These are phyloP conservation scores for Saccharum spontaneum DNA, from an alignment of 176 grass and related monocot species.

Conservation along the genomic window DNA sequence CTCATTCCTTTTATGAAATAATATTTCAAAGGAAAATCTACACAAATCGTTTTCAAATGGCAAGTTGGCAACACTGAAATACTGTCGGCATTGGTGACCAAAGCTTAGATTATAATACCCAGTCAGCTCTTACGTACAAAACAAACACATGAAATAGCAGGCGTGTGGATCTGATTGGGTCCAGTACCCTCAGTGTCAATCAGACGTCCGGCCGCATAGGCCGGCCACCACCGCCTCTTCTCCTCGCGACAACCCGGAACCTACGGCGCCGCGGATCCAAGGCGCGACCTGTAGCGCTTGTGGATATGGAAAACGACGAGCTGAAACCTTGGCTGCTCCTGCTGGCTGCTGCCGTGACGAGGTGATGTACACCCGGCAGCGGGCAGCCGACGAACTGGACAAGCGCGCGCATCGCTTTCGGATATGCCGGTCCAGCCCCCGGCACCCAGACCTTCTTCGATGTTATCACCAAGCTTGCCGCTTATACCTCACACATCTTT, in stretches of 20 bases:
- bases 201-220: neutral
- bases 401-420: constrained; percentile 14
- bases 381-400: neutral
- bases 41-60: no score
- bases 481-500: constrained; percentile 5
- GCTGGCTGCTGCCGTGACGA: neutral
- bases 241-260: constrained; percentile 24
- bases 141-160: neutral
- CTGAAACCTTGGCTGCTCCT: neutral
- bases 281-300: neutral
- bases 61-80: no score
- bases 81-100: no score
- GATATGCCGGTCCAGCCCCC: neutral
- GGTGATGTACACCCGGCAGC: neutral
- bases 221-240: constrained; percentile 18
- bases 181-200: neutral
- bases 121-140: no score
- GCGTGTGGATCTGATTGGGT: neutral
- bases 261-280: neutral
- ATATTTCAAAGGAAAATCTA: no score
- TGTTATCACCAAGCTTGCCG: constrained; percentile 46
- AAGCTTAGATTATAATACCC: no score
- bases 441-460: constrained; percentile 11
- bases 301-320: neutral
- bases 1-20: no score